Base-by-base conservation (phyloP, 2,329 filamentous ascomycete genomes). In the Xylariaceae sp. region DNA sequence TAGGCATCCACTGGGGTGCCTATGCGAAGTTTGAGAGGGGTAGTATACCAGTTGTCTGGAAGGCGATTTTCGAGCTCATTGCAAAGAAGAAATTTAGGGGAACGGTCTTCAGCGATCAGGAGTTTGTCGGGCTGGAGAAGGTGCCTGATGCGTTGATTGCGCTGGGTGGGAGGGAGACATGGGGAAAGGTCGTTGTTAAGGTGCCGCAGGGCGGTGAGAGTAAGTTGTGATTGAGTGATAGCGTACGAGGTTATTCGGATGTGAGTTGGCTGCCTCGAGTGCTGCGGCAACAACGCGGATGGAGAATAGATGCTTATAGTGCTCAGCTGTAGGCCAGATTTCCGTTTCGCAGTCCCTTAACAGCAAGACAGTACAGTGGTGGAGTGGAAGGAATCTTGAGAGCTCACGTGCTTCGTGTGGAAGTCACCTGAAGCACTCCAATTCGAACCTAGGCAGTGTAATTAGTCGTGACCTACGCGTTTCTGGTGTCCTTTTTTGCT, bases 111-210 rank as follows among this genome's bases (percentile, higher is more conserved):
- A 84, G 80, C 2, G 90, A 95, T 64, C 81, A 84, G 68, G 83
- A 86, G 61, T 96, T 90, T 69, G 82, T 87, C 12, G 92, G 92
- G 0, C 70, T 97, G 47, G 90, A 95, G 61, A 85, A 77, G 50
- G 80, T 96, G 27, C 86, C 87, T 0, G 81, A 80, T 53, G 91
- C 91, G 1, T 68, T 97, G 61, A 76, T 85, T 61, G 87, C 87
- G 2, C 71, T 97, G 48, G 91, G 89, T 1, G 82, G 82, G 1
- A 77, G 92, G 52, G 88, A 87, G 44, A 96, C 90, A 1, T 97
- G 92, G 92, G 92, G 92, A 0, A 97, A 97, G 77, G 92, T 97
- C 1, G 89, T 96, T 1, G 85, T 96, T 17, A 89, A 89, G 70
- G 76, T 97, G 39, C 84, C 86, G 1, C 87, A 90, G 59, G 76